A percentile compares a stretch with the other conserved stretches of the same genome.
These are phyloP conservation scores for Casuarina cunninghamiana DNA, from an alignment of 306 rosid genomes.

Conservation along the genomic window DNA sequence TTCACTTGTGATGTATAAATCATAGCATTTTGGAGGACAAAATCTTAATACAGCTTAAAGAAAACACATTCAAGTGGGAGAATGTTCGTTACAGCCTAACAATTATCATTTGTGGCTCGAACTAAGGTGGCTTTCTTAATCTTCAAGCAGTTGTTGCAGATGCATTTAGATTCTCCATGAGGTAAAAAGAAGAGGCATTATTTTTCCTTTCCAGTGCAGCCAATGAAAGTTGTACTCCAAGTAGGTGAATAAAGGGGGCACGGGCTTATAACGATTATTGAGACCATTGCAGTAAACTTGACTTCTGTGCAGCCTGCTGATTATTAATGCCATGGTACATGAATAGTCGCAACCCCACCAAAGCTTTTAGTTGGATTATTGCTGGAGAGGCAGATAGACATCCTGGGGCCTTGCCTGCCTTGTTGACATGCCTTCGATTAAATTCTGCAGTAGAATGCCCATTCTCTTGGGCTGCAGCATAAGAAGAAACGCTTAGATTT, in stretches of 20 bases:
- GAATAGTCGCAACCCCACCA: neutral
- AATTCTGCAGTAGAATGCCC: neutral
- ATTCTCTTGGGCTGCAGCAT: neutral
- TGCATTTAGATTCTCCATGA: neutral
- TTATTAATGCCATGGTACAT: neutral
- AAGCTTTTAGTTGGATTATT: neutral
- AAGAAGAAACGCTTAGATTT: neutral
- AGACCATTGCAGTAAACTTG: neutral
- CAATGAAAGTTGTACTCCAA: neutral
- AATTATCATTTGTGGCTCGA: neutral
- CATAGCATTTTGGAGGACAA: no score
- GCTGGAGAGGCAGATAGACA: neutral
- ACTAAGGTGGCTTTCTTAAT: neutral
- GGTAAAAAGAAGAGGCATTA: neutral
- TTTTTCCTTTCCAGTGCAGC: neutral
- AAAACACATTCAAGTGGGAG: neutral
- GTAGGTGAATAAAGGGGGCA: neutral
- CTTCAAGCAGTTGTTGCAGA: neutral
- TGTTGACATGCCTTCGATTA: neutral
- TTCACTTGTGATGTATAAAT: no score
- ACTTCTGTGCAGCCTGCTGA: constrained; percentile 1
- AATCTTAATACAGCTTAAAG: no score
- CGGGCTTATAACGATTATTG: neutral
- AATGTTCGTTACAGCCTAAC: neutral
- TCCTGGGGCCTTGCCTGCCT: neutral